Base-by-base conservation (phyloP, 352 stramenopile species). In the Peronospora belbahrii region DNA sequence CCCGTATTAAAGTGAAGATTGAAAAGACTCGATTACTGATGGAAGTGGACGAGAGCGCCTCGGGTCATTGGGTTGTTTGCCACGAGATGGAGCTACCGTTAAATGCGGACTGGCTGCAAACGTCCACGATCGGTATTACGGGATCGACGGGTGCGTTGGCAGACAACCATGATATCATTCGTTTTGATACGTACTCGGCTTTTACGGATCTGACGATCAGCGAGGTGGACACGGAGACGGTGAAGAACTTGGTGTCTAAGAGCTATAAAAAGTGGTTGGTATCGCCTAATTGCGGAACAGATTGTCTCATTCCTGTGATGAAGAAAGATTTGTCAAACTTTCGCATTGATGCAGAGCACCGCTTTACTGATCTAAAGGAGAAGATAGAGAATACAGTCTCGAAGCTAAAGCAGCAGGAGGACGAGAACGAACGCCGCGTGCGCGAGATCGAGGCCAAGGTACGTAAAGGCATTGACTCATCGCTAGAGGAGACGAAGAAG, bases 81-180 rank as follows among this genome's bases (percentile, higher is more conserved):
- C 62, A 79, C 39, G 78, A 89, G 25, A 57, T 73, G 33, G 70
- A 59, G 0, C 48, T 93, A 45, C 74, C 79, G 6, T 86, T 93
- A 32, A 56, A 42, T 4, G 40, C 56, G n/a, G 56, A 85, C 57
- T 92, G 81, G 80, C 61, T 92, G 10, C 19, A 36, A 24, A 48
- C 44, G 17, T 38, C 74, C 11, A 87, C 77, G 23, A 72, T 92
- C 20, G 80, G 82, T 20, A 84, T 94, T 55, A 89, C 72, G 9
- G 80, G 63, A 17, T 68, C 82, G 5, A 94, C 82, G 1, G 82
- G 82, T n/a, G 64, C 64, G 19, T 50, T 94, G 13, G 82, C 82
- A 8, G 82, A 94, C 53, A 94, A 94, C 52, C 82, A 94, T 54
- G 82, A 94, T 52, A 67, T 91, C 35, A 80, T 91, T 28, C 71